A percentile compares a stretch with the other conserved stretches of the same genome.
Conservation (phyloP, 805 yeast genomes). For the Metschnikowia chrysomelidarum region DNA sequence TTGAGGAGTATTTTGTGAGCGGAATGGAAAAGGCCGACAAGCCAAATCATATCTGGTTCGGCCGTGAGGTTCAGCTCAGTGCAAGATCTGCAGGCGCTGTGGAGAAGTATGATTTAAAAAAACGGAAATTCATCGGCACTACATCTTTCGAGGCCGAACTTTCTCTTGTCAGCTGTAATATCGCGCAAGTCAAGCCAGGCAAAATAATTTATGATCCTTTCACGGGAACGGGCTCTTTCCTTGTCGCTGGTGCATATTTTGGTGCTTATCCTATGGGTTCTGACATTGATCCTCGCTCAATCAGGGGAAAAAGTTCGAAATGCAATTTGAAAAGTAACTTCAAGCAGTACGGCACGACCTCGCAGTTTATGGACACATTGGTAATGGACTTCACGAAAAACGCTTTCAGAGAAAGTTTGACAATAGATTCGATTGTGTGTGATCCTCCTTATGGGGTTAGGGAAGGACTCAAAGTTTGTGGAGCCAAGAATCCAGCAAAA, state of each 20-base stretch:
- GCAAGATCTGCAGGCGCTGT: slow-evolving; percentile 62
- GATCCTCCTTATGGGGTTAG: slow-evolving; percentile 99
- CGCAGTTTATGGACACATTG: slow-evolving; percentile 66
- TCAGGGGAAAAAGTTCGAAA: slow-evolving; percentile 63
- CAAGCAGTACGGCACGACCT: slow-evolving; percentile 61
- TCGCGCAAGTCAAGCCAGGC: slow-evolving; percentile 69
- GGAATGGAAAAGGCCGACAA: slow-evolving; percentile 46
- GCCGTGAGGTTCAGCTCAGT: slow-evolving; percentile 63
- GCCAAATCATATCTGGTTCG: slow-evolving; percentile 69
- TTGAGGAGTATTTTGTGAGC: slow-evolving; percentile 65
- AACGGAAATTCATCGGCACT: slow-evolving; percentile 88
- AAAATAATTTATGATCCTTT: slow-evolving; percentile 88
- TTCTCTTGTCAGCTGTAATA: slow-evolving; percentile 80
- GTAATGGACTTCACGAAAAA: slow-evolving; percentile 96
- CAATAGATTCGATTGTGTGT: slow-evolving; percentile 79
- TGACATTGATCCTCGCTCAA: slow-evolving; percentile 80
- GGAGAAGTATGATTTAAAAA: slow-evolving; percentile 77
- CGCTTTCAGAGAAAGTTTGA: slow-evolving; percentile 62
- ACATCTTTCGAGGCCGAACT: slow-evolving; percentile 96
- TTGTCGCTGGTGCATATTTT: slow-evolving; percentile 81
- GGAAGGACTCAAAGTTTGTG: slow-evolving; percentile 91
- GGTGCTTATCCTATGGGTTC: slow-evolving; percentile 83
- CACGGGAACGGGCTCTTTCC: slow-evolving; percentile 93
- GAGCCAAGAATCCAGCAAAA: slow-evolving; percentile 66
- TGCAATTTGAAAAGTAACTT: slow-evolving; percentile 65